phyloP scores from a whole-genome alignment of 495 filamentous ascomycete genomes.

The Aspergillus bertholletiae region DNA sequence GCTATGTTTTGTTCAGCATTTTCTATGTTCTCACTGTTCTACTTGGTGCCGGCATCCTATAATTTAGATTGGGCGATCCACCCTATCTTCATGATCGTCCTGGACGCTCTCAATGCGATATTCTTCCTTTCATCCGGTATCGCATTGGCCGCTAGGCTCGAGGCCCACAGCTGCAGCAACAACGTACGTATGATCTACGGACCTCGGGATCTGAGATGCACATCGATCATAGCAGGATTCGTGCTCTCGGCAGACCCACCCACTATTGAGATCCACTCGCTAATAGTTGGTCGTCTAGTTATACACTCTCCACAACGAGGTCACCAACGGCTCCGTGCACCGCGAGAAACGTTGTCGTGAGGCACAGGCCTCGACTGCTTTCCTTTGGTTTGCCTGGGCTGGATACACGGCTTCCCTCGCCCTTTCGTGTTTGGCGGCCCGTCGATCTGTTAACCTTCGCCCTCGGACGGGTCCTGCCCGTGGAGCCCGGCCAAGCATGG shows the following conservation, averaged over 20 bases:
- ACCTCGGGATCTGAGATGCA: not conserved
- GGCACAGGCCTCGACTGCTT: conserved; percentile 63
- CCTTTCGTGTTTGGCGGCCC: conserved; percentile 45
- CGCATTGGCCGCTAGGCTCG: conserved; percentile 59
- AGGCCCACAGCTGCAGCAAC: conserved; percentile 60
- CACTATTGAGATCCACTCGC: conserved; percentile 7
- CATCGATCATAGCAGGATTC: not conserved
- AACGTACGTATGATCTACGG: conserved; percentile 39
- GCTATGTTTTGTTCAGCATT: conserved; percentile 64
- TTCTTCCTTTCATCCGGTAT: conserved; percentile 66
- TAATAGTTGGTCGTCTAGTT: conserved; percentile 28
- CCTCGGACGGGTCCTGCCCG: conserved; percentile 37
- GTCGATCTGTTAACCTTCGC: conserved; percentile 37
- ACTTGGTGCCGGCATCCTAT: conserved; percentile 53
- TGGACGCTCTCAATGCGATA: conserved; percentile 59
- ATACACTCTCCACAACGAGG: conserved; percentile 54
- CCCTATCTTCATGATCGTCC: conserved; percentile 51
- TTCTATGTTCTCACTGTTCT: conserved; percentile 60
- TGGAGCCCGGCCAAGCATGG: conserved; percentile 54
- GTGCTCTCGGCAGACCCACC: not conserved
- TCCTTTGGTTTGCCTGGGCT: conserved; percentile 71
- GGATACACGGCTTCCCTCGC: conserved; percentile 53
- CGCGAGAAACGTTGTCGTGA: conserved; percentile 60
- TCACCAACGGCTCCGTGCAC: conserved; percentile 57
- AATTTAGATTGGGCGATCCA: conserved; percentile 44